These are phyloP conservation scores for Dittrichia graveolens DNA, from an alignment of 129 eudicot genomes.

Conservation along the genomic window DNA sequence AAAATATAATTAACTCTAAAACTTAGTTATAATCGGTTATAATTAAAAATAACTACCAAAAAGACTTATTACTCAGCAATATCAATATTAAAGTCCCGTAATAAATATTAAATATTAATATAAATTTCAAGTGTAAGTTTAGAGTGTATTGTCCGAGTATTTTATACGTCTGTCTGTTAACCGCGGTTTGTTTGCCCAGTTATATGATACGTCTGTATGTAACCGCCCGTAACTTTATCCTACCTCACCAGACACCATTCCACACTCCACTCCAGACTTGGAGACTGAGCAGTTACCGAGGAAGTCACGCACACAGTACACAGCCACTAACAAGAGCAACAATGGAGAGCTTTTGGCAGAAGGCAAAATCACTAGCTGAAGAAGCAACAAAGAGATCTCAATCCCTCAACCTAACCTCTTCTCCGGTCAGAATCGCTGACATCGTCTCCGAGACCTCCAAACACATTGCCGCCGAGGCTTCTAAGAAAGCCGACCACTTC, in stretches of 20 bases:
- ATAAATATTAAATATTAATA: no score
- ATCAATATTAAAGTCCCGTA: no score
- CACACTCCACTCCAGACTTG: neutral
- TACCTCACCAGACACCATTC: constrained; percentile 18
- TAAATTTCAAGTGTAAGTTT: no score
- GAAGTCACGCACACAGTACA: constrained; percentile 1
- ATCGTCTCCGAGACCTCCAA: constrained; percentile 46
- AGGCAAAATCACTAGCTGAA: constrained; percentile 46
- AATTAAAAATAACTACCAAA: no score
- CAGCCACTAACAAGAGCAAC: neutral
- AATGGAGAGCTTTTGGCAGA: constrained; percentile 46
- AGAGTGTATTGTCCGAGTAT: no score
- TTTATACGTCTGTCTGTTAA: no score
- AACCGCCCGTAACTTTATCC: constrained; percentile 21
- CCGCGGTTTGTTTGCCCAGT: no score
- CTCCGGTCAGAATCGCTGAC: constrained; percentile 47
- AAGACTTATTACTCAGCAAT: no score
- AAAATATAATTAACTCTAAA: no score
- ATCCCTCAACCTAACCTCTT: constrained; percentile 28
- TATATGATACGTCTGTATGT: neutral
- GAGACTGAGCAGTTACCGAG: constrained; percentile 17
- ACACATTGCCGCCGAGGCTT: constrained; percentile 60
- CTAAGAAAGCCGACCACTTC: constrained; percentile 52
- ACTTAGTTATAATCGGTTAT: no score
- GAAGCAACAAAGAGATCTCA: constrained; percentile 50